These are phyloP conservation scores for Saccharomyces hybrid DNA, from an alignment of 1,139 yeast species.

Conservation along the genomic window DNA sequence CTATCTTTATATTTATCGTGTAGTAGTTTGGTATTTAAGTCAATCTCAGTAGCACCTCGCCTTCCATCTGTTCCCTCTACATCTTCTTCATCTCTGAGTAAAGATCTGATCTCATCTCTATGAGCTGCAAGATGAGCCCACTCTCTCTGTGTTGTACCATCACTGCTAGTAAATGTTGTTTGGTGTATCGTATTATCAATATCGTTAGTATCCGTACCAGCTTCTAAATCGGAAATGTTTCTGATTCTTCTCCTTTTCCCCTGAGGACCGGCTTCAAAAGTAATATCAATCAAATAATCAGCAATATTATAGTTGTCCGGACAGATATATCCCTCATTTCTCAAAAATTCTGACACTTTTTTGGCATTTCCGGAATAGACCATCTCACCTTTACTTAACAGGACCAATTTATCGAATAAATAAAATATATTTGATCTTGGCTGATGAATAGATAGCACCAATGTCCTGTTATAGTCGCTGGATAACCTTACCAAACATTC, in stretches of 20 bases:
- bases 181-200: neutral
- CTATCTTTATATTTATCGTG: constrained; percentile 44
- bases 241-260: constrained; percentile 11
- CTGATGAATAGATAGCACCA: constrained; percentile 90
- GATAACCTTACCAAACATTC: constrained; percentile 80
- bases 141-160: constrained; percentile 51
- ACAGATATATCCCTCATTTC: constrained; percentile 68
- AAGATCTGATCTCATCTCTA: constrained; percentile 51
- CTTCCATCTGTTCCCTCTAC: neutral
- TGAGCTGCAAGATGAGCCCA: constrained; percentile 91
- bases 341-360: constrained; percentile 65
- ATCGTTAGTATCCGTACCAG: constrained; percentile 4
- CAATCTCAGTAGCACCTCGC: constrained; percentile 15
- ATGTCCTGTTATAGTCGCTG: constrained; percentile 72
- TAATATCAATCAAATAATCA: constrained; percentile 83
- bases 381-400: constrained; percentile 78
- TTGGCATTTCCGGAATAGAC: constrained; percentile 82
- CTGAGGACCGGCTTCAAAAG: constrained; percentile 47
- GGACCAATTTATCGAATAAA: constrained; percentile 70
- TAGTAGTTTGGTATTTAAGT: constrained; percentile 21
- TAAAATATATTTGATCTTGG: constrained; percentile 97
- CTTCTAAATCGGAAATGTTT: constrained; percentile 8
- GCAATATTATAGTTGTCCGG: constrained; percentile 91
- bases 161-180: constrained; percentile 2
- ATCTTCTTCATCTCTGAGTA: constrained; percentile 31